Evolutionary conservation across 176 grass and related monocot species (phyloP), one percentile per base, ranked within the genome.

Genomic region (Poa annua): DNA sequence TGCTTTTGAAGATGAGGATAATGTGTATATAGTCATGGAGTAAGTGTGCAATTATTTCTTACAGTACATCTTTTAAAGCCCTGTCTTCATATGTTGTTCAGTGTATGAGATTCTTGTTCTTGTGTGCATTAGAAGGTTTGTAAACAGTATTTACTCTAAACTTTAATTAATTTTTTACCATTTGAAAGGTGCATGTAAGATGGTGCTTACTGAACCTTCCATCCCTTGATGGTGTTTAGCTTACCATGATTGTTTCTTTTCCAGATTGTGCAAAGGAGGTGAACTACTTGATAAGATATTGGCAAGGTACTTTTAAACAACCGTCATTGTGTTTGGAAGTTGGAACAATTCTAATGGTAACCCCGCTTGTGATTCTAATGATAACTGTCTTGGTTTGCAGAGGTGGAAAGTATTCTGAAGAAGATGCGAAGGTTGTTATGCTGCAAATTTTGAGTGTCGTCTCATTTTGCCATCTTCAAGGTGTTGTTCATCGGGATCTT

Each of bases 11-110:
- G 97, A 99, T 65, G 97, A 99, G 87, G 97, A 96, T 77, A 99
- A 99, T 63, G 97, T 99, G 51, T 99, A 99, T 80, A 90, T 96
- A 85, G 86, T 99, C 47, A 99, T 99, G 97, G 97, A 99, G 97
- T 99, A 96, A 96, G 93, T 90, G 41, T 38, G 62, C 15, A 72
- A 8, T 39, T 56, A 24, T 69, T 80, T 80, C 70, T 65, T 65
- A 72, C 17, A 20, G 19, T 36, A 52, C 7, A 9, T 20, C 3
- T 11, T 84, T 63, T 88, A 62, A 53, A 72, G 24, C 51, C 79
- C 16, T 80, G 45, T 53, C 41, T 20, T 67, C 19, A 4, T 32
- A 39, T 81, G 56, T 48, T 81, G 72, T 77, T 20, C 21, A 63
- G 65, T n/a, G 51, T 16, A 74, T 74, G 50, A 57, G 4, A 60